Percentiles rank a stretch among this genome's conserved stretches.
These are phyloP conservation scores for Suillus brevipes DNA, from an alignment of 768 basidiomycete species.

Conservation along the genomic window DNA sequence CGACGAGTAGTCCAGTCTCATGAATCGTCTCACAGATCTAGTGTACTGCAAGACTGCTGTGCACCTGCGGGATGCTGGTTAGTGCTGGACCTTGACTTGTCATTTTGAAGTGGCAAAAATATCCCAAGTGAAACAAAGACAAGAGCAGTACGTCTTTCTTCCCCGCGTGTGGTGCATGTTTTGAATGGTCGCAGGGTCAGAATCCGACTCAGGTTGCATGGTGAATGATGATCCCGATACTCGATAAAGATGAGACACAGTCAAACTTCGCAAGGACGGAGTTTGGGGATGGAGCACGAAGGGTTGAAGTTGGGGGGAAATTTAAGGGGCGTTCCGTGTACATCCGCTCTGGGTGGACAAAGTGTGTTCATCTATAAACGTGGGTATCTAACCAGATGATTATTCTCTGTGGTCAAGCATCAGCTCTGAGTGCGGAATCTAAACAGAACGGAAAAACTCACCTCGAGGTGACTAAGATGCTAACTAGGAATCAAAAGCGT, in stretches of 20 bases:
- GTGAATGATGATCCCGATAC: conserved; percentile 15
- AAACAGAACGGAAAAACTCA: too few species aligned
- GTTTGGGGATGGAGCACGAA: conserved; percentile 22
- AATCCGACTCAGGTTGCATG: too few species aligned
- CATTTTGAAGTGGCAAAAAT: too few species aligned
- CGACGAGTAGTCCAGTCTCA: not conserved
- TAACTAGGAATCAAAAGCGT: too few species aligned
- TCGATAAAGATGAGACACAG: conserved; percentile 90
- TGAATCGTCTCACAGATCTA: not conserved
- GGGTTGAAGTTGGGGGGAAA: conserved; percentile 67
- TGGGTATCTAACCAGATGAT: too few species aligned
- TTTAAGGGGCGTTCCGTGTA: conserved; percentile 98
- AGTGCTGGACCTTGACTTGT: not conserved
- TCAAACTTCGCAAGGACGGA: conserved; percentile 35
- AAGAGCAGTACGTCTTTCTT: too few species aligned
- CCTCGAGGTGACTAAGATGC: too few species aligned
- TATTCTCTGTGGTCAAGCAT: too few species aligned
- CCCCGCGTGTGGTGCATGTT: too few species aligned
- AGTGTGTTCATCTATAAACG: conserved; percentile 33
- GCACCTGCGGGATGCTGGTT: conserved; percentile 49
- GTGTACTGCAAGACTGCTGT: conserved; percentile 79
- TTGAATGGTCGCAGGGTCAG: too few species aligned
- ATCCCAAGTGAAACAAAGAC: too few species aligned
- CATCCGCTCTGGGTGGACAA: conserved; percentile 80
- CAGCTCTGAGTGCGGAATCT: too few species aligned